phyloP scores from a whole-genome alignment of 225 moss, liverwort and hornwort genomes.

The Physcomitrium patens region DNA sequence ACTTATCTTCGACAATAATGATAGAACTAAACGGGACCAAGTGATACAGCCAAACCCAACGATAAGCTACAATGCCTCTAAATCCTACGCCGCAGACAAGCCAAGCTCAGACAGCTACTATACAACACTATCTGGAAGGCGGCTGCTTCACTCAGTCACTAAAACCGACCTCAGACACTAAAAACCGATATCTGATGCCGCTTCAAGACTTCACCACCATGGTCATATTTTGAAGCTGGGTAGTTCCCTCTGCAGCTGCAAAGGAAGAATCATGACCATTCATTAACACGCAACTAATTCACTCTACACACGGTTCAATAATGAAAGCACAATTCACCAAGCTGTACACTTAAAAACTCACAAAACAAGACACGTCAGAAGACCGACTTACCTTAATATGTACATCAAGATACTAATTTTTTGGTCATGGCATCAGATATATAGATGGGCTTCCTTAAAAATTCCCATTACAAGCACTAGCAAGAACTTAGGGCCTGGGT shows the following conservation, averaged over 20 bases:
- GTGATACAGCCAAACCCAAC: constrained; percentile 27
- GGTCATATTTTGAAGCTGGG: constrained; percentile 17
- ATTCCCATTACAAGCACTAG: constrained; percentile 28
- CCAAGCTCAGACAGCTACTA: constrained; percentile 43
- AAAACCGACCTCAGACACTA: constrained; percentile 12
- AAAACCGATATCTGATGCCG: constrained; percentile 34
- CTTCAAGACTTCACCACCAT: constrained; percentile 29
- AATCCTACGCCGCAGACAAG: constrained; percentile 39
- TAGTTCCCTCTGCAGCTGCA: constrained; percentile 32
- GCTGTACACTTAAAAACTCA: not conserved
- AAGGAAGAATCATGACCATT: not conserved
- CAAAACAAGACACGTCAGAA: not conserved
- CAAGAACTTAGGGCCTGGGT: constrained; percentile 34
- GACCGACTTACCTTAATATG: constrained; percentile 41
- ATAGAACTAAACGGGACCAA: constrained; percentile 34
- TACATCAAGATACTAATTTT: constrained; percentile 16
- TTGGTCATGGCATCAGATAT: constrained; percentile 29
- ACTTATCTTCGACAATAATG: constrained; percentile 12
- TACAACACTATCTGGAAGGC: constrained; percentile 43
- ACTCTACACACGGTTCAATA: constrained; percentile 1
- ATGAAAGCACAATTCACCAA: not conserved
- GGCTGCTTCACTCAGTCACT: constrained; percentile 27
- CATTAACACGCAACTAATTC: constrained; percentile 13
- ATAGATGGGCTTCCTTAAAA: constrained; percentile 24
- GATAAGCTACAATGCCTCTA: constrained; percentile 26